Evolutionary conservation across 1,284 basidiomycete genomes (phyloP).

Genomic region (Rhodotorula sp.): DNA sequence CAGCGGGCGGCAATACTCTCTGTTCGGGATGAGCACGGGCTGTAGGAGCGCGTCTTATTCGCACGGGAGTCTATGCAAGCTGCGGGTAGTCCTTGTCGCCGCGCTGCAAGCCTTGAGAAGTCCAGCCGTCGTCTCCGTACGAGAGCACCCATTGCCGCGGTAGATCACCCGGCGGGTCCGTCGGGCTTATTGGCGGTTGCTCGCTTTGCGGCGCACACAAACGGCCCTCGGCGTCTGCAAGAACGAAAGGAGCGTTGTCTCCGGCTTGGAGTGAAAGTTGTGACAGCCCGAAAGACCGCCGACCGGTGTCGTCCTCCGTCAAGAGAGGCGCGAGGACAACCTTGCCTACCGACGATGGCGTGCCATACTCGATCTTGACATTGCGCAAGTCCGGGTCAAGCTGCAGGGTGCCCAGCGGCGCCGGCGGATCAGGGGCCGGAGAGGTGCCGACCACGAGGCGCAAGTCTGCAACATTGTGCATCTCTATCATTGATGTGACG

Average conservation of each 20-base stretch:
- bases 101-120: conserved; percentile 4
- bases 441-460: conserved; percentile 10
- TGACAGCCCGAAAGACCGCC: conserved; percentile 8
- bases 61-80: background rate
- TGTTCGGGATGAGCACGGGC: background rate
- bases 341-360: background rate
- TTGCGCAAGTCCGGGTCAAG: conserved; percentile 23
- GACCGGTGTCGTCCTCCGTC: background rate
- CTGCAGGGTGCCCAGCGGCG: conserved; percentile 24
- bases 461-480: conserved; percentile 3
- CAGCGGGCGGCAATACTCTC: background rate
- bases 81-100: conserved; percentile 27
- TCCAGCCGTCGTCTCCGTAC: conserved; percentile 1
- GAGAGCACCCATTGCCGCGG: conserved; percentile 12
- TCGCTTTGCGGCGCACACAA: background rate
- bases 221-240: conserved; percentile 5
- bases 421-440: background rate
- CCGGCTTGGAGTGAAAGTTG: background rate
- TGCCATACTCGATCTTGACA: conserved; percentile 4
- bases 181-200: background rate
- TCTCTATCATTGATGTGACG: conserved; percentile 31
- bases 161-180: background rate
- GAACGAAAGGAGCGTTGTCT: background rate
- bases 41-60: background rate
- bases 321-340: conserved; percentile 10